These are phyloP conservation scores for Pseudocercospora crystallina DNA, from an alignment of 2,329 filamentous ascomycete species.

Conservation along the genomic window DNA sequence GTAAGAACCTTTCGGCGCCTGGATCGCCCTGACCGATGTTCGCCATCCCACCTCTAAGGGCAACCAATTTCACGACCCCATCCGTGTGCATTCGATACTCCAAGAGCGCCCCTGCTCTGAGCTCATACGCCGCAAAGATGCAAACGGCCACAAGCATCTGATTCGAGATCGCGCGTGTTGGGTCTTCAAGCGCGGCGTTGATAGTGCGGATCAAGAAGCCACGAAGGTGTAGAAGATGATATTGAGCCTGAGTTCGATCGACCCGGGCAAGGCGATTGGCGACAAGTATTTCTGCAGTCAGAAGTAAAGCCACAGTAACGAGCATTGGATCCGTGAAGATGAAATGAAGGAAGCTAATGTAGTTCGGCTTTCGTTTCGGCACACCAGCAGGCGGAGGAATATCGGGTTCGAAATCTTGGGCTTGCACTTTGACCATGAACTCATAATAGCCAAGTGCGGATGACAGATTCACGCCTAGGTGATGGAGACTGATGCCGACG, in stretches of 20 bases:
- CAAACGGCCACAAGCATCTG: constrained; percentile 16
- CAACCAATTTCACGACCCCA: constrained; percentile 17
- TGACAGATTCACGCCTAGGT: constrained; percentile 3
- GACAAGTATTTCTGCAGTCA: no score
- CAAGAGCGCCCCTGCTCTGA: constrained; percentile 9
- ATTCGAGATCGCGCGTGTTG: constrained; percentile 10
- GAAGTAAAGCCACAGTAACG: constrained; percentile 4
- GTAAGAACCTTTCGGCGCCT: constrained; percentile 3
- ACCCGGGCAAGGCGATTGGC: neutral
- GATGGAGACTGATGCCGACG: constrained; percentile 6
- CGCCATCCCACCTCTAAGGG: constrained; percentile 14
- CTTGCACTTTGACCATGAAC: constrained; percentile 7
- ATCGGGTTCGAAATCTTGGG: neutral
- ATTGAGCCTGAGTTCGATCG: neutral
- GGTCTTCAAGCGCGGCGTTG: constrained; percentile 14
- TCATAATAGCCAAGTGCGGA: constrained; percentile 2
- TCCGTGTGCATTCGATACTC: constrained; percentile 18
- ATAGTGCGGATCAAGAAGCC: constrained; percentile 17
- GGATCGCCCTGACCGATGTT: constrained; percentile 8
- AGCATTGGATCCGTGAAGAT: constrained; percentile 7
- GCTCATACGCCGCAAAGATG: constrained; percentile 17
- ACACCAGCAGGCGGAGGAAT: no score
- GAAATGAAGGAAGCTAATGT: neutral
- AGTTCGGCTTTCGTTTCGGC: neutral
- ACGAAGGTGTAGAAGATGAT: constrained; percentile 8